Percentiles rank a stretch among this genome's conserved stretches.
Conservation (phyloP, 2,329 filamentous ascomycete species). For the Penicillium freii region DNA sequence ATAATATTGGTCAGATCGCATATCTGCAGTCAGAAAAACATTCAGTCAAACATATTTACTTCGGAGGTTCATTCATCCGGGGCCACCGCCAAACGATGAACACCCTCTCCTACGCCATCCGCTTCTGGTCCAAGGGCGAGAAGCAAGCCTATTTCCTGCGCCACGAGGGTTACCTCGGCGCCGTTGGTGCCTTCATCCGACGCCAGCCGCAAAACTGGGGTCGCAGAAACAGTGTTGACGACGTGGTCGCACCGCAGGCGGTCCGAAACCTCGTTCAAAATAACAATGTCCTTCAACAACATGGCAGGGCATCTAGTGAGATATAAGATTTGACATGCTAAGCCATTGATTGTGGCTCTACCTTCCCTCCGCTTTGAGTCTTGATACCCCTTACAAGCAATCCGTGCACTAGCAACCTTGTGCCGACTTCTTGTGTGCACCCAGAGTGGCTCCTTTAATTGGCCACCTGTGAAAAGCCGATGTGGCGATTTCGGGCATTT, state of each 20-base stretch:
- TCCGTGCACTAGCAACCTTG: not conserved
- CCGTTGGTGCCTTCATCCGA: conserved; percentile 91
- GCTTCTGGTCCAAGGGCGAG: conserved; percentile 91
- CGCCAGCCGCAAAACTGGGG: conserved; percentile 90
- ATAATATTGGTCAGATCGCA: conserved; percentile 97
- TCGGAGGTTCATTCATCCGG: conserved; percentile 93
- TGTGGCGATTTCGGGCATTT: not conserved
- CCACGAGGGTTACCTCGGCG: conserved; percentile 92
- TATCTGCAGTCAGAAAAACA: conserved; percentile 97
- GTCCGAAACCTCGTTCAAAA: conserved; percentile 22
- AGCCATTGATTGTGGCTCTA: not conserved
- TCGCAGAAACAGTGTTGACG: conserved; percentile 72
- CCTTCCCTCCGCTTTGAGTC: not conserved
- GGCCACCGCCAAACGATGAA: conserved; percentile 98
- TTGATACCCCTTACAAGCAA: conserved; percentile 9
- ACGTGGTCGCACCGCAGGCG: conserved; percentile 32
- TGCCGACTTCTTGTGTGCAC: not conserved
- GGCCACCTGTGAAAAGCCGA: not conserved
- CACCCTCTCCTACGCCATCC: conserved; percentile 92
- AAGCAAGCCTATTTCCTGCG: conserved; percentile 95
- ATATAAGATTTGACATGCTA: conserved; percentile 4
- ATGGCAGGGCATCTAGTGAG: conserved; percentile 16
- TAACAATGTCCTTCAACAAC: conserved; percentile 11
- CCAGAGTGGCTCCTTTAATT: not conserved
- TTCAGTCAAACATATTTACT: conserved; percentile 88